Evolutionary conservation across 768 basidiomycete species (phyloP), one percentile per base, ranked within the genome.

Genomic region (Leccinum imitatum): DNA sequence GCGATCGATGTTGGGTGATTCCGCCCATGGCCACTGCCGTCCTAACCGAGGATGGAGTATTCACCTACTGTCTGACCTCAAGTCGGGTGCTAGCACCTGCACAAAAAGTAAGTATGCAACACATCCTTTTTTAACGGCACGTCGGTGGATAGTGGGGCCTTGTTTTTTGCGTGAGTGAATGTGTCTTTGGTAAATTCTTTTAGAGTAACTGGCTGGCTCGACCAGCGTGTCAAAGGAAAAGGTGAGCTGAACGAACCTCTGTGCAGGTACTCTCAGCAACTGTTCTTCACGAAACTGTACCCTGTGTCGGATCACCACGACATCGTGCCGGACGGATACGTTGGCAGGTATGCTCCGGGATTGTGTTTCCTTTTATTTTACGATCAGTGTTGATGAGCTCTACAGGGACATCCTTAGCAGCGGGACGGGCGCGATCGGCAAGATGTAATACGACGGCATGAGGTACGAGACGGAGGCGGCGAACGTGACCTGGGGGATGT

Each of bases 121-220:
- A 31, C 30, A 31, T 31, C 30, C 30, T 31, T 31, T 31, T 31
- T 31, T 27, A 84, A 87, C 63, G 87, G 87, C 1, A 68, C 81
- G 4, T 19, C 33, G 15, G 87, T 85, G 2, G 51, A 79, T 52
- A 82, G 70, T 41, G 76, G 77, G 1, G 79, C 81, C 4, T 69
- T 87, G 27, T 90, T 89, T 71, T 76, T 85, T 17, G 84, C 82
- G 83, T 85, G 68, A 64, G 83, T 72, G 2, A 11, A 33, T 11
- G 2, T 27, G 8, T 13, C 4, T 13, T 33, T 33, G 33, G 10
- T 11, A 11, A n/a, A 9, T 41, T 41, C n/a, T 41, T 41, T 41
- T 17, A 10, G 17, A 17, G 41, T 41, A 2, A 41, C 15, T 41
- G 41, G 6, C 15, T 6, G 41, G 41, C 6, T 41, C 8, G 41